Evolutionary conservation across 176 grass and related monocot species (phyloP).

Genomic region (Elaeis guineensis): DNA sequence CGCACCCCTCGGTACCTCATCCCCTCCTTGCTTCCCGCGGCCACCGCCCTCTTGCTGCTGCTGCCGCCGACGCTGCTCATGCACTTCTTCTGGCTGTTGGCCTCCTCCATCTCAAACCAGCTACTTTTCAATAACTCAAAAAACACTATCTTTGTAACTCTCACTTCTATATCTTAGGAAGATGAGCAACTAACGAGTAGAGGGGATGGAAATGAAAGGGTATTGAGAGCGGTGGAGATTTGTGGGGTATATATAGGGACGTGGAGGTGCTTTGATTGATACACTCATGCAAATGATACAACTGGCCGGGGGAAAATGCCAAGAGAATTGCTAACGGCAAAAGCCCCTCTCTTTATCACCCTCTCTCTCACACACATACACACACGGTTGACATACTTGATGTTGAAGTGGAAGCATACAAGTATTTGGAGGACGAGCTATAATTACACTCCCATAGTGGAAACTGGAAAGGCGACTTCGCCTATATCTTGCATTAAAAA

Average conservation of each 20-base stretch:
- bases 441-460: too few relatives aligned
- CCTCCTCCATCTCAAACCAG: conserved; percentile 6
- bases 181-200: not conserved
- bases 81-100: conserved; percentile 13
- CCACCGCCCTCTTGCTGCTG: conserved; percentile 1
- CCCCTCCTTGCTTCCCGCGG: not conserved
- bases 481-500: too few relatives aligned
- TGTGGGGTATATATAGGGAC: conserved; percentile 21
- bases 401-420: too few relatives aligned
- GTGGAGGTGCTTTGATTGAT: conserved; percentile 12
- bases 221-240: not conserved
- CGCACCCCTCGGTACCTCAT: conserved; percentile 80
- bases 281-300: conserved; percentile 9
- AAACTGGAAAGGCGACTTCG: too few relatives aligned
- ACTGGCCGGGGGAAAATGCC: not conserved
- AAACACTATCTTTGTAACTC: too few relatives aligned
- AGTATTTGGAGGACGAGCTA: too few relatives aligned
- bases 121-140: too few relatives aligned
- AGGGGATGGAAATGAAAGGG: not conserved
- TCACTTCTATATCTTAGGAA: conserved; percentile 2
- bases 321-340: conserved; percentile 12
- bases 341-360: not conserved
- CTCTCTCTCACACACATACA: too few relatives aligned
- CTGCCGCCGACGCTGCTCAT: conserved; percentile 21
- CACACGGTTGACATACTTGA: too few relatives aligned